phyloP scores from a whole-genome alignment of 768 basidiomycete genomes.

The Porphyrellus cyaneotinctus region DNA sequence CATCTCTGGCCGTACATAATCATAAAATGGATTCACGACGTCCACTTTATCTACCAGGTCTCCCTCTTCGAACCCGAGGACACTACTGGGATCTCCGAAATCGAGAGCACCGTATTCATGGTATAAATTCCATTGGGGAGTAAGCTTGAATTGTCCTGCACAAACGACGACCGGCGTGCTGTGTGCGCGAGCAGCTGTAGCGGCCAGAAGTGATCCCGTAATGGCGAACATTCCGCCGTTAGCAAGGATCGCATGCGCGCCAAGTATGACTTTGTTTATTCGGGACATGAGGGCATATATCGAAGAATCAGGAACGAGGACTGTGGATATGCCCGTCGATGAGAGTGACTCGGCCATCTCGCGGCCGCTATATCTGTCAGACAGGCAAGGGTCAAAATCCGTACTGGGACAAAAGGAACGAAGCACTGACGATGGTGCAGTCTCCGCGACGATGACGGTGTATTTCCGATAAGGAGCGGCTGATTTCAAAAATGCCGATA shows the following conservation, averaged over 20 bases:
- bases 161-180: constrained; percentile 91
- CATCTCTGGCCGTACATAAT: constrained; percentile 90
- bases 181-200: constrained; percentile 84
- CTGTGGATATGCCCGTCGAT: constrained; percentile 79
- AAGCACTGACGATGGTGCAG: constrained; percentile 77
- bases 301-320: constrained; percentile 94
- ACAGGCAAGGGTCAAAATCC: constrained; percentile 1
- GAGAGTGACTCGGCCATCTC: constrained; percentile 82
- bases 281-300: constrained; percentile 95
- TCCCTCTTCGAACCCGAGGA: constrained; percentile 72
- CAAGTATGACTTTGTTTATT: constrained; percentile 93
- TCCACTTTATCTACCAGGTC: constrained; percentile 83
- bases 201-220: constrained; percentile 79
- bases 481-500: constrained; percentile 89
- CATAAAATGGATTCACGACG: constrained; percentile 93
- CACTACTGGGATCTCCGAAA: constrained; percentile 67
- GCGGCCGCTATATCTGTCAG: constrained; percentile 72
- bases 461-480: constrained; percentile 89
- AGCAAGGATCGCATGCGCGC: constrained; percentile 92
- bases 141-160: constrained; percentile 95
- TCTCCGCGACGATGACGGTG: constrained; percentile 94
- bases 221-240: constrained; percentile 95
- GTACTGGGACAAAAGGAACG: neutral
- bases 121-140: constrained; percentile 85
- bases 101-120: constrained; percentile 83